Base-by-base conservation (phyloP, 805 yeast species). In the Kazachstania bromeliacearum region DNA sequence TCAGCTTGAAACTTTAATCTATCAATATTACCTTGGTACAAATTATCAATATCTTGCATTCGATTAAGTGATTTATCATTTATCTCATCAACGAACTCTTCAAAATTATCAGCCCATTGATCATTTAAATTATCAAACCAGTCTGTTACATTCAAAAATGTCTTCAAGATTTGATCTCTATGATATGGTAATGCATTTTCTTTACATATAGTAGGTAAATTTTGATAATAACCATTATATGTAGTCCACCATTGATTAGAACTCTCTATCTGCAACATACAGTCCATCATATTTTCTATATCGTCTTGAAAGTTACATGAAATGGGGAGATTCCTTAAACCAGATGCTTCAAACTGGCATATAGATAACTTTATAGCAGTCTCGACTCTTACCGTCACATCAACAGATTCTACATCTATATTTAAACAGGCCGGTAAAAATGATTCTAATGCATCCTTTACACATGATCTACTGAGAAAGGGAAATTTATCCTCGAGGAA, bases 161-260 rank as follows among this genome's bases (percentile, higher is more conserved):
- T 45, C 9, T 57, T 50, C 33, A 73, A 39, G 0, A 75, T 62
- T 37, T 69, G 73, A 23, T 70, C 72, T 43, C 72, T 73, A 39
- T 72, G 73, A 45, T 51, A 71, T 0, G 78, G 77, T 1, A 70
- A 42, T 0, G 73, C 60, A 32, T 71, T 68, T 38, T 72, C 75
- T 41, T 59, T 56, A 46, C 87, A 80, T 0, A 77, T 59, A 2
- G 65, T 62, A 2, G 71, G 62, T 3, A 79, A 58, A 22, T 70
- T 66, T 31, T 76, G 65, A 51, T 72, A 78, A 47, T 78, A 71
- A 0, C 85, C 85, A 42, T 77, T 77, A 48, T 70, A 79, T 0
- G 79, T 75, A 0, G 87, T 78, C 89, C 89, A 80, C 69, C 79
- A 74, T 45, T 78, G 81, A 0, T 75, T 63, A 3, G 63, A 57